These are phyloP conservation scores for Comarum palustre DNA, from an alignment of 306 rosid species.

Conservation along the genomic window DNA sequence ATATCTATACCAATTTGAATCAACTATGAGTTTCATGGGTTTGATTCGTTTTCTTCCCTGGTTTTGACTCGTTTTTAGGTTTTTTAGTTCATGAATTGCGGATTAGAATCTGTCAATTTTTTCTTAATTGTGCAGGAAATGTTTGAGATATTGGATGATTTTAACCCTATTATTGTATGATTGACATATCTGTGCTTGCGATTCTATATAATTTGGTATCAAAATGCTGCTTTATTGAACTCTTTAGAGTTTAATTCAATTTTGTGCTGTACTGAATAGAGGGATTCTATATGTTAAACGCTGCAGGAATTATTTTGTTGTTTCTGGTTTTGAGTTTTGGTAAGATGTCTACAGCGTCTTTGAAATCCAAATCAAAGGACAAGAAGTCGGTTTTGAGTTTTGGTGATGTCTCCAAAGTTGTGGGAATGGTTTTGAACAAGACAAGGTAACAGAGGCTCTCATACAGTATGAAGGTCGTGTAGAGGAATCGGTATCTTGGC, in stretches of 20 bases:
- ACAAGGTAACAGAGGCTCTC: conserved; percentile 82
- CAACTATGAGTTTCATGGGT: neutral
- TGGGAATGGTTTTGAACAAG: conserved; percentile 84
- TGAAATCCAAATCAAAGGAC: conserved; percentile 83
- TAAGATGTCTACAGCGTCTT: conserved; percentile 87
- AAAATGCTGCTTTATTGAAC: neutral
- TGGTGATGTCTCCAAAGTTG: conserved; percentile 84
- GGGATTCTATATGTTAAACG: conserved; percentile 15
- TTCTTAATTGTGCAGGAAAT: neutral
- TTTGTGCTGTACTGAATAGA: conserved; percentile 5
- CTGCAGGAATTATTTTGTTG: conserved; percentile 31
- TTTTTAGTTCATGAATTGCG: neutral
- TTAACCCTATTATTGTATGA: neutral
- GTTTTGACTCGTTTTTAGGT: neutral
- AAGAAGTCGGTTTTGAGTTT: conserved; percentile 70
- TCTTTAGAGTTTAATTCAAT: neutral
- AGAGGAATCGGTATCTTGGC: conserved; percentile 96
- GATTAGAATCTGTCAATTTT: neutral
- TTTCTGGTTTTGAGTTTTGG: conserved; percentile 2
- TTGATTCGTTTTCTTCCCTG: neutral
- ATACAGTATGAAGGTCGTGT: conserved; percentile 82
- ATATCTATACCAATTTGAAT: neutral
- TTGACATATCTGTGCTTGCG: neutral
- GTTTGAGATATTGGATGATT: neutral
- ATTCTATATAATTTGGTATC: neutral